These are phyloP conservation scores for Panaeolus cyanescens DNA, from an alignment of 768 basidiomycete genomes.

Conservation along the genomic window DNA sequence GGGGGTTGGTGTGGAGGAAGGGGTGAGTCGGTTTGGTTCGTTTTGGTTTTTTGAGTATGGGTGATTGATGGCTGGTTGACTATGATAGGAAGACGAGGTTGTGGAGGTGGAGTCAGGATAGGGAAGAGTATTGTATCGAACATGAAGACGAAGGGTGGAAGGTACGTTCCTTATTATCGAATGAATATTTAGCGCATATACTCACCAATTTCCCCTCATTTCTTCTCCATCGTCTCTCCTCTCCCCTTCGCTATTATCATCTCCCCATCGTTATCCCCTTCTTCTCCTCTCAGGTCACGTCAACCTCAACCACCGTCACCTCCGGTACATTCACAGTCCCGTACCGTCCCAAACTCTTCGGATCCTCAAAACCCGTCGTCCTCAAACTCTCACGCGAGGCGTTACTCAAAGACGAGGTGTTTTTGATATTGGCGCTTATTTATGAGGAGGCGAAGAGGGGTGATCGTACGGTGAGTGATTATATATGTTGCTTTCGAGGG, in stretches of 20 bases:
- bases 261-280: too few relatives aligned
- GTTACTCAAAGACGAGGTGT: conserved; percentile 41
- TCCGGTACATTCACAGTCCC: conserved; percentile 38
- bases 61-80: neutral
- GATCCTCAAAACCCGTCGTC: conserved; percentile 39
- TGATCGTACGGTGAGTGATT: conserved; percentile 34
- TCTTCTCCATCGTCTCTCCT: too few relatives aligned
- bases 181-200: too few relatives aligned
- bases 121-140: conserved; percentile 46
- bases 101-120: conserved; percentile 46
- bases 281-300: neutral
- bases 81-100: conserved; percentile 35
- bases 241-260: too few relatives aligned
- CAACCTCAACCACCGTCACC: neutral
- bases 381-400: conserved; percentile 41
- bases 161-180: too few relatives aligned
- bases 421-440: conserved; percentile 38
- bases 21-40: neutral
- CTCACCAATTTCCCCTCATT: neutral
- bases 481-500: too few relatives aligned
- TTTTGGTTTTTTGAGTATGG: too few relatives aligned
- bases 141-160: conserved; percentile 51
- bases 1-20: neutral
- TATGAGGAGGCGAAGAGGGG: conserved; percentile 41
- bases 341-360: conserved; percentile 51